Percentiles rank a stretch among this genome's conserved stretches.
Conservation (phyloP, 1,284 basidiomycete species). For the Boletus nobilissimus region DNA sequence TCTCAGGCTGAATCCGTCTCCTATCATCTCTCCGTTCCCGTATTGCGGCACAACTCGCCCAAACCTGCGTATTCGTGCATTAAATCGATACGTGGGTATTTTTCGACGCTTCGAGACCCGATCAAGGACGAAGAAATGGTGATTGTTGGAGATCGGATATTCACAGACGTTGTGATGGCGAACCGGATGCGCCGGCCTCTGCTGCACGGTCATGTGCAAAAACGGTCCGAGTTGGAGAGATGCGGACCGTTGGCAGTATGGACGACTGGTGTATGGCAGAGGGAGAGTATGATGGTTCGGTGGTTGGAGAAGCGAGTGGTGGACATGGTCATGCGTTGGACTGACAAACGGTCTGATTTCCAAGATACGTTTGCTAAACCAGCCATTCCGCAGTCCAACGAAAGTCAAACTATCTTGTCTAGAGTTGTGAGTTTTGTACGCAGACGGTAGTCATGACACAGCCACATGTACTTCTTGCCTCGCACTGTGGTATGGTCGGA, state of each 20-base stretch:
- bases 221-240: neutral
- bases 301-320: constrained; percentile 65
- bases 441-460: neutral
- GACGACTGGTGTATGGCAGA: constrained; percentile 75
- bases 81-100: constrained; percentile 63
- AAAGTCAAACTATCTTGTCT: neutral
- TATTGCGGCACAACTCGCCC: constrained; percentile 77
- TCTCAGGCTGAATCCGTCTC: constrained; percentile 86
- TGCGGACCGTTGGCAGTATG: constrained; percentile 69
- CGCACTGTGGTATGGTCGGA: neutral
- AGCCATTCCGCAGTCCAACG: neutral
- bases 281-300: constrained; percentile 68
- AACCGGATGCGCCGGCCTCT: constrained; percentile 65
- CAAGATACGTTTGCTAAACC: constrained; percentile 7
- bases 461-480: neutral
- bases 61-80: constrained; percentile 76
- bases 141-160: constrained; percentile 89
- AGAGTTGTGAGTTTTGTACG: neutral
- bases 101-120: constrained; percentile 53
- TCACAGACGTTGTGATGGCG: constrained; percentile 91
- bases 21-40: constrained; percentile 80
- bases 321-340: constrained; percentile 26
- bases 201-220: neutral
- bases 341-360: neutral
- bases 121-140: constrained; percentile 72